Evolutionary conservation across 306 rosid genomes (phyloP).

Genomic region (Psophocarpus tetragonolobus): DNA sequence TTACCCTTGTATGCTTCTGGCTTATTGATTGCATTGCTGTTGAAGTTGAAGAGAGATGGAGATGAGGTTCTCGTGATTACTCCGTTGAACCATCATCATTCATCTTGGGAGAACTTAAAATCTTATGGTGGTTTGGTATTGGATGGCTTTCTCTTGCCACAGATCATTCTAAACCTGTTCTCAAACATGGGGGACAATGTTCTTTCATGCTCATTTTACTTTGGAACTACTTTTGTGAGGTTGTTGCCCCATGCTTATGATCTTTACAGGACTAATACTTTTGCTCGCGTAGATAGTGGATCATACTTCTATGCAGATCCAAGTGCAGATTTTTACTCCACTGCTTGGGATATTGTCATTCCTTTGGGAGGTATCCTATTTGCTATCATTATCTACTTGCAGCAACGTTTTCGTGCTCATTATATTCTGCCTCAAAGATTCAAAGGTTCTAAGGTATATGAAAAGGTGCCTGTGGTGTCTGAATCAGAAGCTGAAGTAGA

Average conservation of each 20-base stretch:
- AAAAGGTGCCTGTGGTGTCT: constrained; percentile 37
- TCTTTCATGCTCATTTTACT: constrained; percentile 51
- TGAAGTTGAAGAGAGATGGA: constrained; percentile 20
- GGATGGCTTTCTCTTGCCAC: constrained; percentile 70
- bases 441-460: constrained; percentile 27
- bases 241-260: constrained; percentile 63
- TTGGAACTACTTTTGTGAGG: constrained; percentile 61
- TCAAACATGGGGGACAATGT: constrained; percentile 38
- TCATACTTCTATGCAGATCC: constrained; percentile 50
- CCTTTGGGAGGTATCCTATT: constrained; percentile 45
- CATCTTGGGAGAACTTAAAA: constrained; percentile 45
- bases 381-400: constrained; percentile 54
- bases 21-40: constrained; percentile 34
- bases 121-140: constrained; percentile 51
- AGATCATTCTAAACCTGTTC: constrained; percentile 52
- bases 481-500: constrained; percentile 36
- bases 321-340: constrained; percentile 49
- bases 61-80: not conserved
- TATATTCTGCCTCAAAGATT: constrained; percentile 45
- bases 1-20: constrained; percentile 43
- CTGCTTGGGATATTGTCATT: constrained; percentile 55
- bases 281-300: not conserved
- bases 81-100: not conserved
- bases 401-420: constrained; percentile 56
- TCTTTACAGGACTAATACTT: constrained; percentile 49